Percentiles rank a stretch among this genome's conserved stretches.
Evolutionary conservation across 2,329 filamentous ascomycete species (phyloP).

Genomic region (Penicillium sp.): DNA sequence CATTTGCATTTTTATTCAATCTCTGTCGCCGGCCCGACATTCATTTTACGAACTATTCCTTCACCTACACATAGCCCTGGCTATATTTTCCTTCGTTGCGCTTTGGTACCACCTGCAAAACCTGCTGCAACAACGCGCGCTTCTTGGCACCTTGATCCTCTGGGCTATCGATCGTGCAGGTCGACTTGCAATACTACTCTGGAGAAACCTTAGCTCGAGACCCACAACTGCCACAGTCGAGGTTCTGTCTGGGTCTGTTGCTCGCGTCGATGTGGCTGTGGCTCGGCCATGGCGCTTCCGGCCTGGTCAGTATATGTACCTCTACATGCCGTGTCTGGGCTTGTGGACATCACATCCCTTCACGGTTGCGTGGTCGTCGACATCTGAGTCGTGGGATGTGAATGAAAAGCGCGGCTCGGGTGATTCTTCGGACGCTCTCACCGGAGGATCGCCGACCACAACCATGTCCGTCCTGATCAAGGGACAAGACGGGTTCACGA

Average conservation of each 20-base stretch:
- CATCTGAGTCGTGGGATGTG: constrained; percentile 7
- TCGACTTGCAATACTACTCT: constrained; percentile 42
- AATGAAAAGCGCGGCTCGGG: constrained; percentile 25
- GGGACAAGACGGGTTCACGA: constrained; percentile 29
- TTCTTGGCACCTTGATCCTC: constrained; percentile 26
- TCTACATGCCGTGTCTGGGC: constrained; percentile 45
- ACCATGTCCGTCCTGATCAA: constrained; percentile 31
- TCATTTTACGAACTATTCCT: constrained; percentile 40
- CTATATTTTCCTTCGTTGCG: constrained; percentile 33
- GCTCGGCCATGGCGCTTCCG: constrained; percentile 27
- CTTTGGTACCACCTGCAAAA: constrained; percentile 31
- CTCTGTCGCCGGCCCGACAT: constrained; percentile 36
- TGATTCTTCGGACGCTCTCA: constrained; percentile 24
- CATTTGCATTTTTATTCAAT: constrained; percentile 34
- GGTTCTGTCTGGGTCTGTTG: constrained; percentile 48
- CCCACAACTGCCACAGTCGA: constrained; percentile 47
- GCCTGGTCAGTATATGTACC: constrained; percentile 48
- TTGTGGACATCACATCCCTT: constrained; percentile 39
- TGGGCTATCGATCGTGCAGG: constrained; percentile 36
- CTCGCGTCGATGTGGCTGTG: constrained; percentile 36
- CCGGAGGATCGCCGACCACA: constrained; percentile 21
- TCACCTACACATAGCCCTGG: constrained; percentile 36
- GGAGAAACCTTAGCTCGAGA: constrained; percentile 44
- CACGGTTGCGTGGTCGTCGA: constrained; percentile 35
- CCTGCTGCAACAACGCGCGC: constrained; percentile 24